A percentile compares a stretch with the other conserved stretches of the same genome.
These are phyloP conservation scores for Sutorius australiensis DNA, from an alignment of 768 basidiomycete species.

Conservation along the genomic window DNA sequence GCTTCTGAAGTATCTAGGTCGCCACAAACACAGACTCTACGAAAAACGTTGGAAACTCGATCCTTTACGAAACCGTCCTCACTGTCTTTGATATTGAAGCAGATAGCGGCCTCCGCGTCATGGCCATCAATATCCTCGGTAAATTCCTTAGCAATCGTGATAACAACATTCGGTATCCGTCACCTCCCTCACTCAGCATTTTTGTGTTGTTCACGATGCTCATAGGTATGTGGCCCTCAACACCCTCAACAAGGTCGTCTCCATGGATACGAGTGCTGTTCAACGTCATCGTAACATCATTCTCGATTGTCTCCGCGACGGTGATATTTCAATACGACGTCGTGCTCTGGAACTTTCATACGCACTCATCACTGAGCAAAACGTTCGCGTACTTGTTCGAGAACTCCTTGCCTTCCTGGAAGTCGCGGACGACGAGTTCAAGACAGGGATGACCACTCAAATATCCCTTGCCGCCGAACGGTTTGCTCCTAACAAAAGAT, in stretches of 20 bases:
- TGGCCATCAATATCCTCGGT: constrained; percentile 99
- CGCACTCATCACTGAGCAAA: constrained; percentile 92
- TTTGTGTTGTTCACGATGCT: constrained; percentile 1
- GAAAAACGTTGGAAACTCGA: constrained; percentile 98
- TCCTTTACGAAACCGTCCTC: constrained; percentile 95
- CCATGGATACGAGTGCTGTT: constrained; percentile 96
- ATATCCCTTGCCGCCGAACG: constrained; percentile 93
- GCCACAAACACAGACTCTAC: constrained; percentile 98
- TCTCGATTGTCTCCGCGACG: constrained; percentile 98
- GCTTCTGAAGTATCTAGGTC: constrained; percentile 49
- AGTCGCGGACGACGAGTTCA: constrained; percentile 98
- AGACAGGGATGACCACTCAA: constrained; percentile 96
- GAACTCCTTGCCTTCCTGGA: constrained; percentile 96
- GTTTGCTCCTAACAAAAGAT: constrained; percentile 95
- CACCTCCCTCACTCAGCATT: background rate
- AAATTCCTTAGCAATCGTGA: constrained; percentile 97
- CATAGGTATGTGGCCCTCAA: constrained; percentile 93
- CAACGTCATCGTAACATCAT: constrained; percentile 98
- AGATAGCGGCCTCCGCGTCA: constrained; percentile 90
- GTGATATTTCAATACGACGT: constrained; percentile 96
- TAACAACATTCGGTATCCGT: constrained; percentile 90
- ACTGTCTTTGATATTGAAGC: constrained; percentile 97
- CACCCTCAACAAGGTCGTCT: constrained; percentile 96
- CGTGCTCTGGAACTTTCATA: constrained; percentile 96
- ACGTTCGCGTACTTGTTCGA: constrained; percentile 86